Percentiles rank a stretch among this genome's conserved stretches.
Evolutionary conservation across 257 asterid genomes (phyloP).

Genomic region (Scutellaria minor): DNA sequence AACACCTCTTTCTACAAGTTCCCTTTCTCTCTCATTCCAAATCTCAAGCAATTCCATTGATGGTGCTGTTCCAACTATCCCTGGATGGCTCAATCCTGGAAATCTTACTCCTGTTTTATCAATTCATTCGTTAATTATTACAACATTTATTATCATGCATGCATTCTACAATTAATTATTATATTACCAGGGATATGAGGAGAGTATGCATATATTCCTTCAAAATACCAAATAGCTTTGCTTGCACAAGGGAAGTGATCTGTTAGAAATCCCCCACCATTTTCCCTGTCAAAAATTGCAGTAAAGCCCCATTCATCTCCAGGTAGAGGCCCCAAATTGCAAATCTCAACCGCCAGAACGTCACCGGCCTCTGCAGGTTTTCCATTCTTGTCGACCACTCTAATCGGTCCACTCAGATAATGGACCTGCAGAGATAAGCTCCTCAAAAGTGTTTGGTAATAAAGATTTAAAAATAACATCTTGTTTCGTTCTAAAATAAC

Average conservation of each 20-base stretch:
- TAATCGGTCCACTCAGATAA: conserved; percentile 91
- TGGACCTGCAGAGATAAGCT: conserved; percentile 58
- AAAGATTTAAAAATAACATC: too few species aligned
- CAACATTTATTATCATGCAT: not conserved
- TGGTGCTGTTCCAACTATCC: conserved; percentile 95
- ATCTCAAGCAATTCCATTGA: conserved; percentile 76
- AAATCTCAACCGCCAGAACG: conserved; percentile 83
- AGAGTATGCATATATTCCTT: conserved; percentile 94
- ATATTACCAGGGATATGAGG: conserved; percentile 89
- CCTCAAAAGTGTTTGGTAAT: too few species aligned
- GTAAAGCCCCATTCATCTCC: conserved; percentile 99
- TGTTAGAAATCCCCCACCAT: conserved; percentile 94
- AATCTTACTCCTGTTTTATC: conserved; percentile 69
- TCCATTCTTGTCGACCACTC: conserved; percentile 71
- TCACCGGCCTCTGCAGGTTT: conserved; percentile 85
- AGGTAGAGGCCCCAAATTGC: conserved; percentile 92
- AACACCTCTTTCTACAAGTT: conserved; percentile 73
- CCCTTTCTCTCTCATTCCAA: conserved; percentile 86
- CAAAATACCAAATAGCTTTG: conserved; percentile 94
- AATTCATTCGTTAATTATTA: not conserved
- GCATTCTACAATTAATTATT: not conserved
- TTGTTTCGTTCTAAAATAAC: too few species aligned
- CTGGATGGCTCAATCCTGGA: conserved; percentile 94
- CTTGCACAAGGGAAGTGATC: conserved; percentile 90
- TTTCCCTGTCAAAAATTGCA: conserved; percentile 90